These are phyloP conservation scores for Ceratopteris richardii DNA, from an alignment of 75 land plant genomes.

Conservation along the genomic window DNA sequence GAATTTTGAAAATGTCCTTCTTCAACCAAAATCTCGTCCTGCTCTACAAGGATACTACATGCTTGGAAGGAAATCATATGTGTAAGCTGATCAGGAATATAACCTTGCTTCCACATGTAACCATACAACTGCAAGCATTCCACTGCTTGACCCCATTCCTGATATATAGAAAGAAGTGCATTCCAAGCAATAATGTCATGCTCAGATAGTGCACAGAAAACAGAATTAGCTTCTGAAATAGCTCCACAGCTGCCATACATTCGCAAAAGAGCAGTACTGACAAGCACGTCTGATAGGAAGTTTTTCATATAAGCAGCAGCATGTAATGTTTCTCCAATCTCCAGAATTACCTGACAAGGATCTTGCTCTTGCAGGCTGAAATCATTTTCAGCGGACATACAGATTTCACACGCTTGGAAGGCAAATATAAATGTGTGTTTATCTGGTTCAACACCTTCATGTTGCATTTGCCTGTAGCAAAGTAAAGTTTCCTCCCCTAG, in stretches of 20 bases:
- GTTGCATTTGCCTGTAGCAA: slow-evolving; percentile 1
- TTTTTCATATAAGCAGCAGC: not conserved
- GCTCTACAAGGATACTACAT: slow-evolving; percentile 9
- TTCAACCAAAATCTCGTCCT: not conserved
- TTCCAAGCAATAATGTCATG: slow-evolving; percentile 24
- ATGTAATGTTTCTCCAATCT: not conserved
- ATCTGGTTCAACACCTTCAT: not conserved
- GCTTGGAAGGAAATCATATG: slow-evolving; percentile 17
- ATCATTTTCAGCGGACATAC: not conserved
- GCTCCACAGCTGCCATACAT: slow-evolving; percentile 13
- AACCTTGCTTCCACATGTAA: slow-evolving; percentile 17
- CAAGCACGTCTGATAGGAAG: not conserved
- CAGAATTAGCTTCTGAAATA: slow-evolving; percentile 9
- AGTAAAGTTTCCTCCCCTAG: slow-evolving; percentile 1
- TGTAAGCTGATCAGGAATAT: slow-evolving; percentile 13
- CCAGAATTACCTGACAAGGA: not conserved
- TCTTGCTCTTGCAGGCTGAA: slow-evolving; percentile 2
- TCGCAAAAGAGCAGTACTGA: slow-evolving; percentile 8
- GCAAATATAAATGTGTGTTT: not conserved
- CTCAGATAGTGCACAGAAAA: not conserved
- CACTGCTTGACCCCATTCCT: slow-evolving; percentile 11
- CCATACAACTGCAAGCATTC: slow-evolving; percentile 14
- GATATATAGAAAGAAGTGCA: slow-evolving; percentile 20
- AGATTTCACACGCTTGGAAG: slow-evolving; percentile 4
- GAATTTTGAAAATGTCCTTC: not conserved